Conservation (phyloP, 768 basidiomycete species). For the Boletus vinaceobasis region DNA sequence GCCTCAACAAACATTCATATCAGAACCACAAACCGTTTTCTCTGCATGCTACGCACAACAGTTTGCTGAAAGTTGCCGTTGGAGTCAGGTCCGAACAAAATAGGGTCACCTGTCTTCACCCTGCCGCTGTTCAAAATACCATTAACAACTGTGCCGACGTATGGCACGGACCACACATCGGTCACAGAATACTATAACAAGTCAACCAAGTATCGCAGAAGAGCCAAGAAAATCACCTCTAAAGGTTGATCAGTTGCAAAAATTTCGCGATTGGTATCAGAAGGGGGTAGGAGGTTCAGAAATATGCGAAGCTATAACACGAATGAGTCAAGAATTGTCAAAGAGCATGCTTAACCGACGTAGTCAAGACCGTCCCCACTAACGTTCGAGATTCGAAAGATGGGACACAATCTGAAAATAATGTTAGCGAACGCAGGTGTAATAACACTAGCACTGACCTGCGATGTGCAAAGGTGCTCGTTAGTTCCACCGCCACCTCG, state of each 20-base stretch:
- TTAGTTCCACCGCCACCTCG: constrained; percentile 78
- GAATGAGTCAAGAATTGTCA: constrained; percentile 10
- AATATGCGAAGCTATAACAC: constrained; percentile 71
- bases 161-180: constrained; percentile 86
- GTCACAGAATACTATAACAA: constrained; percentile 69
- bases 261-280: constrained; percentile 77
- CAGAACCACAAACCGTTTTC: constrained; percentile 64
- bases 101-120: constrained; percentile 74
- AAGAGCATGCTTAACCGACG: constrained; percentile 37
- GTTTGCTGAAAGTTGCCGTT: constrained; percentile 85
- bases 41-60: constrained; percentile 86
- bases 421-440: not conserved
- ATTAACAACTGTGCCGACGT: constrained; percentile 81
- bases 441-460: constrained; percentile 41
- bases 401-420: constrained; percentile 72
- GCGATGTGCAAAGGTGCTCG: constrained; percentile 70
- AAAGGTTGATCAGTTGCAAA: constrained; percentile 77
- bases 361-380: constrained; percentile 88
- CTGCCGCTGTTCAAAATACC: constrained; percentile 77
- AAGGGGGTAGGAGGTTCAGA: constrained; percentile 86
- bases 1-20: not conserved
- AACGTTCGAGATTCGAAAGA: constrained; percentile 91
- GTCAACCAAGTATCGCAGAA: constrained; percentile 5
- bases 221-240: constrained; percentile 49
- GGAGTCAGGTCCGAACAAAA: constrained; percentile 87